Conservation (phyloP, 306 rosid genomes). For the Sicyos edulis region DNA sequence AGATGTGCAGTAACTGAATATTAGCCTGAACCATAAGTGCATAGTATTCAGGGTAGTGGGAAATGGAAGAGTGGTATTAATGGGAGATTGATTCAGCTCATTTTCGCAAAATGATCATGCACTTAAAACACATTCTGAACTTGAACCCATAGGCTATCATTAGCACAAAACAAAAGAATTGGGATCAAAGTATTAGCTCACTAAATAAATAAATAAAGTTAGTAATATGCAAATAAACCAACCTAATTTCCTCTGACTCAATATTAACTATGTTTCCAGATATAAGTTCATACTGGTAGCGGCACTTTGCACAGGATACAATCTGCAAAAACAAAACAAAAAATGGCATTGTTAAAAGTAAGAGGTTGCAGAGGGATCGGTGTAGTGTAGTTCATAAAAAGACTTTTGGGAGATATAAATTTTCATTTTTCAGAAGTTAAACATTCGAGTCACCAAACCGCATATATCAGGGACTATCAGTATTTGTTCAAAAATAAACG, state of each 20-base stretch:
- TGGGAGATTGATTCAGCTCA: not conserved
- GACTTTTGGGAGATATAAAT: not conserved
- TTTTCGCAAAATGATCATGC: not conserved
- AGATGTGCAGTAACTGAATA: slow-evolving; percentile 7
- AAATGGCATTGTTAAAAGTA: not conserved
- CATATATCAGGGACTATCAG: slow-evolving; percentile 1
- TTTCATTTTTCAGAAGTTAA: not conserved
- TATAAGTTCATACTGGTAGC: slow-evolving; percentile 85
- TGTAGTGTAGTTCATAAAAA: not conserved
- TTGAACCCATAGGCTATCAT: not conserved
- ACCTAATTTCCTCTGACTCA: slow-evolving; percentile 96
- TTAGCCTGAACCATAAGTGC: not conserved
- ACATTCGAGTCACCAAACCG: not conserved
- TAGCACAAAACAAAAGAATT: not conserved
- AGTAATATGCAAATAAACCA: slow-evolving; percentile 21
- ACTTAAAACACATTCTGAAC: not conserved
- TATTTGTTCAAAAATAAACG: slow-evolving; percentile 7
- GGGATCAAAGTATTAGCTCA: not conserved
- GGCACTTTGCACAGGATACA: slow-evolving; percentile 83
- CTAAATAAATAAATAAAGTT: not conserved
- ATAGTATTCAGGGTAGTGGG: slow-evolving; percentile 2
- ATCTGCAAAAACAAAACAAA: slow-evolving; percentile 41
- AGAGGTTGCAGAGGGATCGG: not conserved
- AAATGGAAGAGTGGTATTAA: not conserved
- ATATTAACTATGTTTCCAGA: slow-evolving; percentile 72